These are phyloP conservation scores for Plectosphaerella plurivora DNA, from an alignment of 2,329 filamentous ascomycete species.

Conservation along the genomic window DNA sequence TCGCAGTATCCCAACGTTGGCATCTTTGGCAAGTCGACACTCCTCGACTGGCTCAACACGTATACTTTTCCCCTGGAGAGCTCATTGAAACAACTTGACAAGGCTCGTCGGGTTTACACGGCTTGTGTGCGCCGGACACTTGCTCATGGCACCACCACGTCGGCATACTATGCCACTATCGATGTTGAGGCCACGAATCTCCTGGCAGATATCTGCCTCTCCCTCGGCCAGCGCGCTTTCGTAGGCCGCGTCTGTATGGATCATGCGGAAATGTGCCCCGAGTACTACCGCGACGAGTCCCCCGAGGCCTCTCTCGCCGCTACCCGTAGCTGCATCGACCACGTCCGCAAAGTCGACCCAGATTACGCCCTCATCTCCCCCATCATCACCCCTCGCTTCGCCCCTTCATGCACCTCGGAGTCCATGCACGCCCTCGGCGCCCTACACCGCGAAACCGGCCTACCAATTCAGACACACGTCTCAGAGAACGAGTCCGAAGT, in stretches of 20 bases:
- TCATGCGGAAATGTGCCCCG: conserved; percentile 56
- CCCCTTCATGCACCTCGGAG: conserved; percentile 54
- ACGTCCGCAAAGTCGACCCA: conserved; percentile 67
- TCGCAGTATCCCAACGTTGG: conserved; percentile 92
- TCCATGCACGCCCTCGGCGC: conserved; percentile 60
- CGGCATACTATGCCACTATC: conserved; percentile 90
- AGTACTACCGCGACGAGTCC: conserved; percentile 74
- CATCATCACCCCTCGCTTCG: conserved; percentile 73
- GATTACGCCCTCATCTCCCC: conserved; percentile 62
- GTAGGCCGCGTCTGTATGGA: conserved; percentile 98
- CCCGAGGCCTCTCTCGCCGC: conserved; percentile 50
- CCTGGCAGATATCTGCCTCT: conserved; percentile 77
- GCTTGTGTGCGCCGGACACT: conserved; percentile 77
- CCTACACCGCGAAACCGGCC: conserved; percentile 55
- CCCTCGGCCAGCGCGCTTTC: conserved; percentile 79
- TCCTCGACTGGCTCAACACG: conserved; percentile 87
- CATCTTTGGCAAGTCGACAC: conserved; percentile 88
- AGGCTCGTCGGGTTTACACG: conserved; percentile 69
- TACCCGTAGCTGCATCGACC: conserved; percentile 56
- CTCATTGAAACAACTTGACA: conserved; percentile 59
- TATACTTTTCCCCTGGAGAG: conserved; percentile 95
- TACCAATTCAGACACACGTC: conserved; percentile 85
- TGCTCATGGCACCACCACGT: conserved; percentile 86
- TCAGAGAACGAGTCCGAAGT: conserved; percentile 78
- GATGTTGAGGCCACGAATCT: conserved; percentile 87